Evolutionary conservation across 345 rosid species (phyloP).

Genomic region (Aquilaria malaccensis): DNA sequence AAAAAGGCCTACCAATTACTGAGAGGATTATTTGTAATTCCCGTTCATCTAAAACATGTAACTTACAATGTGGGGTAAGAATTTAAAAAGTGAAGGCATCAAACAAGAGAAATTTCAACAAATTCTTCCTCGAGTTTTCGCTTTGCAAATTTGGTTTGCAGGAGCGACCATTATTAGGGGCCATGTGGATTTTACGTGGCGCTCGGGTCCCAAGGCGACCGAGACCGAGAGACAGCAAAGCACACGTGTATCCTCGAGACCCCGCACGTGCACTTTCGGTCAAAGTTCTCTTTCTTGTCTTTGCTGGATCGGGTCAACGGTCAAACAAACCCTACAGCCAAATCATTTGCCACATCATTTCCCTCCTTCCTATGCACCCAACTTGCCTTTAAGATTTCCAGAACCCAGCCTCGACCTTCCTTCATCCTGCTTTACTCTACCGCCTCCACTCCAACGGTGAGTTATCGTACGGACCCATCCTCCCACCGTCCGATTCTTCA

Average conservation of each 20-base stretch:
- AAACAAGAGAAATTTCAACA: not conserved
- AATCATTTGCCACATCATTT: constrained; percentile 8
- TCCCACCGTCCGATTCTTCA: not conserved
- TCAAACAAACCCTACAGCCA: constrained; percentile 16
- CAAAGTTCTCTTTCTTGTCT: constrained; percentile 25
- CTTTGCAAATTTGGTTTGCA: not conserved
- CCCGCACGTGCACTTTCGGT: constrained; percentile 42
- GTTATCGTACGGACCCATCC: not conserved
- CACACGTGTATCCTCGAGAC: constrained; percentile 41
- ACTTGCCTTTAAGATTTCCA: not conserved
- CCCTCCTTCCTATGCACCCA: not conserved
- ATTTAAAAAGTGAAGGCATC: too few relatives aligned
- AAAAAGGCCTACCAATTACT: too few relatives aligned
- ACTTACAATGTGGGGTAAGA: too few relatives aligned
- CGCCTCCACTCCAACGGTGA: not conserved
- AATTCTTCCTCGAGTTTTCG: not conserved
- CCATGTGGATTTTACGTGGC: constrained; percentile 56
- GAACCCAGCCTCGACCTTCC: not conserved
- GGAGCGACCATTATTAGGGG: constrained; percentile 7
- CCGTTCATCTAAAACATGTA: too few relatives aligned
- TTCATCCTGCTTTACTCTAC: constrained; percentile 1
- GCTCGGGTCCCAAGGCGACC: constrained; percentile 24
- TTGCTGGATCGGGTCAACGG: constrained; percentile 36
- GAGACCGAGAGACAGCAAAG: constrained; percentile 43
- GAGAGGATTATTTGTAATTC: too few relatives aligned